phyloP scores from a whole-genome alignment of 2,329 filamentous ascomycete genomes.

The Aspergillus fijiensis region DNA sequence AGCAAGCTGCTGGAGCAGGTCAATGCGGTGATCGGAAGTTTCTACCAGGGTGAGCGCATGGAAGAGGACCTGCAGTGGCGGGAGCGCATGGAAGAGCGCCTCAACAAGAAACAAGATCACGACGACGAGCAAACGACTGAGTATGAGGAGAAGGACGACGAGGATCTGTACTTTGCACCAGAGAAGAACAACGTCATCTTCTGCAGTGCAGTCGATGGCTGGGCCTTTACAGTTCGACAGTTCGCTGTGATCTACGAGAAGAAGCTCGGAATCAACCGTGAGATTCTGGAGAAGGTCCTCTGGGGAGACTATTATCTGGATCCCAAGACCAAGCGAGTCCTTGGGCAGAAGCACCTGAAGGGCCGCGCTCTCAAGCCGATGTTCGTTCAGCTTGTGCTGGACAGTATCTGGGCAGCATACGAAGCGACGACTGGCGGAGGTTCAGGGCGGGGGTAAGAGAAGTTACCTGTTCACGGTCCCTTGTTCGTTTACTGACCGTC shows the following conservation, averaged over 20 bases:
- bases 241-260: slow-evolving; percentile 93
- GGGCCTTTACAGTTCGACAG: slow-evolving; percentile 95
- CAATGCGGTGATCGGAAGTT: slow-evolving; percentile 94
- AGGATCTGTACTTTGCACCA: slow-evolving; percentile 95
- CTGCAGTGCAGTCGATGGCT: slow-evolving; percentile 95
- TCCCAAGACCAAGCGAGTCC: slow-evolving; percentile 91
- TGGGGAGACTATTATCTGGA: slow-evolving; percentile 98
- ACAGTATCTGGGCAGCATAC: slow-evolving; percentile 95
- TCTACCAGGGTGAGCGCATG: slow-evolving; percentile 98
- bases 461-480: neutral
- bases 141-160: slow-evolving; percentile 90
- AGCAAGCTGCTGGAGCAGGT: slow-evolving; percentile 91
- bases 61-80: slow-evolving; percentile 97
- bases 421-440: slow-evolving; percentile 82
- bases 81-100: slow-evolving; percentile 83
- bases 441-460: slow-evolving; percentile 70
- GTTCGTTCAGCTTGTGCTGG: slow-evolving; percentile 94
- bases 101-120: slow-evolving; percentile 52
- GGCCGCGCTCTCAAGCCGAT: slow-evolving; percentile 89
- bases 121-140: slow-evolving; percentile 54
- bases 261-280: slow-evolving; percentile 91
- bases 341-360: slow-evolving; percentile 88
- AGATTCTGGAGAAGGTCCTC: slow-evolving; percentile 83
- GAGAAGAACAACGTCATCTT: slow-evolving; percentile 99
- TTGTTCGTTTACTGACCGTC: slow-evolving; percentile 33